A percentile compares a stretch with the other conserved stretches of the same genome.
Evolutionary conservation across 352 stramenopile species (phyloP).

Genomic region (Pythium dissimile): DNA sequence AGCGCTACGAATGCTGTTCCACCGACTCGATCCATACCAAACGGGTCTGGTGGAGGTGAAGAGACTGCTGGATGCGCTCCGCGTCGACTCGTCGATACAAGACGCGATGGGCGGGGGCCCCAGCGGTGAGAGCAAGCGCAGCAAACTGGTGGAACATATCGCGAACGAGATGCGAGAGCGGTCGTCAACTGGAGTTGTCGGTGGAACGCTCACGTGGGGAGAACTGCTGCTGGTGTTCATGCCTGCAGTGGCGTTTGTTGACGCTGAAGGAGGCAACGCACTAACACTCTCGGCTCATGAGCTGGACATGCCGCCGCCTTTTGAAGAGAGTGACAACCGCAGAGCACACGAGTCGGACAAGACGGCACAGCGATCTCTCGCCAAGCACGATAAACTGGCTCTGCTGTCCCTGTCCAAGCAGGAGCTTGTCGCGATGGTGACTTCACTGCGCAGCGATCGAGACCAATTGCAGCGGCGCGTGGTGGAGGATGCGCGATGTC

Average conservation of each 20-base stretch:
- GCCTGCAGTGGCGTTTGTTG: conserved; percentile 21
- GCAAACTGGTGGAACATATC: conserved; percentile 37
- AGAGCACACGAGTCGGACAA: not conserved
- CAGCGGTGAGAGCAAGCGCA: conserved; percentile 19
- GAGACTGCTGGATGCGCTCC: conserved; percentile 36
- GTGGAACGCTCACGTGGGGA: conserved; percentile 63
- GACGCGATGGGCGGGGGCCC: conserved; percentile 30
- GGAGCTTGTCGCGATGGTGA: conserved; percentile 43
- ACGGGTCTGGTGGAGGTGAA: conserved; percentile 42
- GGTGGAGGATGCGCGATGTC: conserved; percentile 35
- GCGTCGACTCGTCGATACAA: conserved; percentile 28
- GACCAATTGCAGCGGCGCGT: conserved; percentile 36
- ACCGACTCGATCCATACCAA: conserved; percentile 59
- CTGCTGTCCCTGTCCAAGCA: conserved; percentile 31
- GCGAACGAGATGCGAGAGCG: conserved; percentile 30
- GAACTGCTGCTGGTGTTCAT: conserved; percentile 75
- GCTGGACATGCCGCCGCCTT: not conserved
- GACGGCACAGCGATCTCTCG: not conserved
- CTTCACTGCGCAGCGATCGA: conserved; percentile 37
- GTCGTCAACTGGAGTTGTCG: conserved; percentile 14
- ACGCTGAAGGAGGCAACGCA: not conserved
- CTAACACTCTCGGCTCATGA: not conserved
- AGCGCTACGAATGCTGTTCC: conserved; percentile 57
- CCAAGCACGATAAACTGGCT: conserved; percentile 18
- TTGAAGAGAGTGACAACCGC: not conserved